phyloP scores from a whole-genome alignment of 768 basidiomycete species.

The Pleurotus cornucopiae region DNA sequence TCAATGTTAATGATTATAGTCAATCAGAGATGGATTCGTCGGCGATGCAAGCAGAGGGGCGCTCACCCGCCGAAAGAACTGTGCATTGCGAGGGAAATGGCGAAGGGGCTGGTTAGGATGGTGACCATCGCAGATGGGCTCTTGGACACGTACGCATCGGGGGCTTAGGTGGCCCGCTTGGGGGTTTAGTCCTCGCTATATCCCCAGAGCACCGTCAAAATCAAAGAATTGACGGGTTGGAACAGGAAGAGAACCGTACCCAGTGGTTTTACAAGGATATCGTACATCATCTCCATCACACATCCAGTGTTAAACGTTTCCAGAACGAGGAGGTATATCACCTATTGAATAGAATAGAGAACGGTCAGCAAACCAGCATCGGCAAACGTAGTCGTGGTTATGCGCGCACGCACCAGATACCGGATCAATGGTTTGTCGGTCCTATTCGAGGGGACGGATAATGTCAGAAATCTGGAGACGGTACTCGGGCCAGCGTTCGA shows the following conservation, averaged over 20 bases:
- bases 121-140: background rate
- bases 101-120: too few species aligned
- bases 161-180: background rate
- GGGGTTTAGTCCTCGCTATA: too few species aligned
- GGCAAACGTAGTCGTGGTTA: background rate
- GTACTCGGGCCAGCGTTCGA: background rate
- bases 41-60: too few species aligned
- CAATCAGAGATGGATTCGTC: too few species aligned
- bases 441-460: background rate
- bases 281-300: conserved; percentile 12
- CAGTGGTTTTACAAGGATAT: conserved; percentile 7
- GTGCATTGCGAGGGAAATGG: too few species aligned
- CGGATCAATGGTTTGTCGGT: conserved; percentile 6
- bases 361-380: background rate
- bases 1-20: too few species aligned
- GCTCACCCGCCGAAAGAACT: too few species aligned
- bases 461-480: background rate
- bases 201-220: background rate
- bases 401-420: conserved; percentile 6
- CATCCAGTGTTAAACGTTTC: conserved; percentile 12
- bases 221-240: too few species aligned
- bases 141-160: background rate
- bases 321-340: conserved; percentile 9
- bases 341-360: background rate
- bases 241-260: background rate